phyloP scores from a whole-genome alignment of 2,329 filamentous ascomycete species.

The Trichothecium roseum region DNA sequence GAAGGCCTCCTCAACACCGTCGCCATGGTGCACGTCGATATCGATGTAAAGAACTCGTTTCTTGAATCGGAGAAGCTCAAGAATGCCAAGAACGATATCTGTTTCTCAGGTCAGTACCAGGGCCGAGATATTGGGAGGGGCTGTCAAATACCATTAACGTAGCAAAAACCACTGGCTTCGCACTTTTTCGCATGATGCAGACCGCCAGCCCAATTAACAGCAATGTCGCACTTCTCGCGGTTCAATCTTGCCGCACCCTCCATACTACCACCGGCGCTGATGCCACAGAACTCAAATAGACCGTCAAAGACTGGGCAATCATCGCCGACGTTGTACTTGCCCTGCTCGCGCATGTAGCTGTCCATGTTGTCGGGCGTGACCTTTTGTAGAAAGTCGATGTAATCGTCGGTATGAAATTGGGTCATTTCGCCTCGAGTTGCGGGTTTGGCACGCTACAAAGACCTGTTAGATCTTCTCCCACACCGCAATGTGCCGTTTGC shows the following conservation, averaged over 20 bases:
- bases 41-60: slow-evolving; percentile 97
- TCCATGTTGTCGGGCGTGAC: slow-evolving; percentile 99
- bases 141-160: slow-evolving; percentile 72
- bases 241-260: slow-evolving; percentile 86
- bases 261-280: slow-evolving; percentile 89
- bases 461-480: slow-evolving; percentile 21
- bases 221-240: slow-evolving; percentile 87
- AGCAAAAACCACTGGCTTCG: slow-evolving; percentile 95
- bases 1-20: slow-evolving; percentile 88
- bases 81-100: slow-evolving; percentile 94
- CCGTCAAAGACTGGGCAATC: slow-evolving; percentile 98
- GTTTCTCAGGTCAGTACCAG: slow-evolving; percentile 11
- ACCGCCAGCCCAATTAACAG: slow-evolving; percentile 96
- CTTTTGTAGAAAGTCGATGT: slow-evolving; percentile 88
- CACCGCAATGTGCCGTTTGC: too few relatives aligned
- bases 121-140: not conserved
- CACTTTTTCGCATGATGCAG: slow-evolving; percentile 96
- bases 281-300: slow-evolving; percentile 91
- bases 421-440: slow-evolving; percentile 84
- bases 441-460: slow-evolving; percentile 62
- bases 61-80: slow-evolving; percentile 82
- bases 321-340: slow-evolving; percentile 88
- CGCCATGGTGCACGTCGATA: slow-evolving; percentile 89
- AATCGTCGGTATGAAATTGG: slow-evolving; percentile 90
- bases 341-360: slow-evolving; percentile 78